A percentile compares a stretch with the other conserved stretches of the same genome.
Conservation (phyloP, 495 filamentous ascomycete species). For the Xanthoparmelia taractica region DNA sequence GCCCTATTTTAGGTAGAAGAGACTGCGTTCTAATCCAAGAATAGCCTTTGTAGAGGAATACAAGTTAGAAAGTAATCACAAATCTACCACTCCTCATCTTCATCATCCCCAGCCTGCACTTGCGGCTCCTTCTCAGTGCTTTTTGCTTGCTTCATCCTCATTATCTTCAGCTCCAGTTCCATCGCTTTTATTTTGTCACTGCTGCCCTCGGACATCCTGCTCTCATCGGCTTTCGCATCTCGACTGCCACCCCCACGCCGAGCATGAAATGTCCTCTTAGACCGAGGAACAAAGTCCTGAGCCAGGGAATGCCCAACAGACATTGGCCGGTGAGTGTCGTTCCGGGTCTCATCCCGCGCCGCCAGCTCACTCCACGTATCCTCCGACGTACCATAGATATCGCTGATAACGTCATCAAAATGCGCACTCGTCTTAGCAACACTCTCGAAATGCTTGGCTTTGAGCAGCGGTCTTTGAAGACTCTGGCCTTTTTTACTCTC, state of each 20-base stretch:
- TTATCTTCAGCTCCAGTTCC: not conserved
- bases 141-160: not conserved
- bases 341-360: not conserved
- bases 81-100: not conserved
- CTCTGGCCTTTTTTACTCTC: not conserved
- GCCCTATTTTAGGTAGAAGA: no score
- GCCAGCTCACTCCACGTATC: not conserved
- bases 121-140: not conserved
- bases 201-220: not conserved
- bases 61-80: not conserved
- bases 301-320: not conserved
- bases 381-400: not conserved
- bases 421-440: not conserved
- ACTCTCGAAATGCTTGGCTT: not conserved
- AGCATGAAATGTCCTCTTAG: not conserved
- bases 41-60: no score
- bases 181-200: not conserved
- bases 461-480: not conserved
- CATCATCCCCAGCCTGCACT: not conserved
- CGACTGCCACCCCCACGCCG: not conserved
- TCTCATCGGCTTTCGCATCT: not conserved
- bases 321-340: not conserved
- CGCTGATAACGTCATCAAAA: constrained; percentile 1
- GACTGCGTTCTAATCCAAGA: no score
- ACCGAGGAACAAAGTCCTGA: not conserved